phyloP scores from a whole-genome alignment of 2,329 filamentous ascomycete species.

The Fonsecaea pedrosoi region DNA sequence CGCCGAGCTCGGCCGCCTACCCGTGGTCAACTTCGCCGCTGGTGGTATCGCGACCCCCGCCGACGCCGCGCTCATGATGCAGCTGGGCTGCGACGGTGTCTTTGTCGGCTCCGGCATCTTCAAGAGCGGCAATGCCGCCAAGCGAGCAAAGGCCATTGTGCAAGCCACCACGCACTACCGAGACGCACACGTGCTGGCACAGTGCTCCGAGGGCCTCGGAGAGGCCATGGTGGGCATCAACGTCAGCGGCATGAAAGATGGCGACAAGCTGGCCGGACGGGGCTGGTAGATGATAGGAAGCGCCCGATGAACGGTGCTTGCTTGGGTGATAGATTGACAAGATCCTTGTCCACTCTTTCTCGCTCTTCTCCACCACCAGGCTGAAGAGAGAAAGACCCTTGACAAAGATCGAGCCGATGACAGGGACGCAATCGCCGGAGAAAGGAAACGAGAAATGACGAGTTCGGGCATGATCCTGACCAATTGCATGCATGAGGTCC shows the following conservation, averaged over 20 bases:
- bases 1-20: constrained; percentile 82
- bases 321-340: not conserved
- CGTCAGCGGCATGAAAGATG: constrained; percentile 75
- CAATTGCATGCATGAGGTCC: too few relatives aligned
- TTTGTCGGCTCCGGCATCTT: constrained; percentile 98
- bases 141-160: constrained; percentile 92
- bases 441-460: not conserved
- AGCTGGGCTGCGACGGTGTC: constrained; percentile 95
- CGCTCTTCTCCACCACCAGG: not conserved
- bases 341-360: not conserved
- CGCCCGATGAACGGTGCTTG: not conserved
- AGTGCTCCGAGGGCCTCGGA: constrained; percentile 87
- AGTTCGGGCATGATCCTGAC: not conserved
- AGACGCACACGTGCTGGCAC: constrained; percentile 82
- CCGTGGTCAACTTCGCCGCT: constrained; percentile 97
- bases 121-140: constrained; percentile 89
- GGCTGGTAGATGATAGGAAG: constrained; percentile 69
- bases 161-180: constrained; percentile 90
- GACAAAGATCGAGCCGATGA: not conserved
- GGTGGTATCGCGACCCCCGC: constrained; percentile 99
- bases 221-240: constrained; percentile 98
- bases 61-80: constrained; percentile 98
- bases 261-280: constrained; percentile 81
- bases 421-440: not conserved
- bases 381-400: not conserved